A percentile compares a stretch with the other conserved stretches of the same genome.
These are phyloP conservation scores for Articulospora tetracladia DNA, from an alignment of 495 filamentous ascomycete genomes.

Conservation along the genomic window DNA sequence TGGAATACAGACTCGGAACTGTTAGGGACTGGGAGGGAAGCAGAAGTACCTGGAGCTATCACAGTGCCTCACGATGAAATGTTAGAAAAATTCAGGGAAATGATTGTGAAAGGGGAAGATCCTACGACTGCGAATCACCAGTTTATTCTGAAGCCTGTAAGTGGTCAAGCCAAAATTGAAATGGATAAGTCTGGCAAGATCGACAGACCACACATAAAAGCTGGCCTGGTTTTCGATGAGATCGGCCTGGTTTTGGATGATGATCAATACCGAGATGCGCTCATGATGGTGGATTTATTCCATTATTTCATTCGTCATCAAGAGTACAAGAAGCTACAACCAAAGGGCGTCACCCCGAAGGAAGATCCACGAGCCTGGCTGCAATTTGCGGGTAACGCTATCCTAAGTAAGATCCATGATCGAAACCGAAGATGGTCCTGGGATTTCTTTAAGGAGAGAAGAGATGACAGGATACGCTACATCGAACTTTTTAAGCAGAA, in stretches of 20 bases:
- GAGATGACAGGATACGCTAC: conserved; percentile 85
- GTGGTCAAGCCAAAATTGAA: conserved; percentile 85
- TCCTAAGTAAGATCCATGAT: conserved; percentile 91
- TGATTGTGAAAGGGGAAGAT: conserved; percentile 67
- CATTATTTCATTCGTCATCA: conserved; percentile 98
- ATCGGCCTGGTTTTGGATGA: conserved; percentile 94
- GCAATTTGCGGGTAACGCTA: conserved; percentile 79
- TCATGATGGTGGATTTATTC: conserved; percentile 98
- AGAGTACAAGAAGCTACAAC: conserved; percentile 91
- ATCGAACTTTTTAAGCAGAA: conserved; percentile 92
- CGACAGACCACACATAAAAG: conserved; percentile 84
- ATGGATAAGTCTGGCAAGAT: conserved; percentile 84
- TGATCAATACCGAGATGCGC: conserved; percentile 89
- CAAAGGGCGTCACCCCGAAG: conserved; percentile 74
- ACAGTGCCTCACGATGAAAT: conserved; percentile 61
- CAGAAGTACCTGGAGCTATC: conserved; percentile 50
- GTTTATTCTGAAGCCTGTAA: conserved; percentile 93
- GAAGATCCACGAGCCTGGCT: conserved; percentile 93
- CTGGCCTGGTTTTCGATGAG: conserved; percentile 87
- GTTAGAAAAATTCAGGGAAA: conserved; percentile 66
- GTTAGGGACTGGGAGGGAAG: conserved; percentile 72
- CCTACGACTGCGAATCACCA: conserved; percentile 59
- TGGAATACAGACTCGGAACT: conserved; percentile 94
- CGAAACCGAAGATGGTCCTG: conserved; percentile 87
- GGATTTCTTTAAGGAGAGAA: conserved; percentile 87